These are phyloP conservation scores for Plenodomus biglobosus DNA, from an alignment of 2,329 filamentous ascomycete genomes.

Conservation along the genomic window DNA sequence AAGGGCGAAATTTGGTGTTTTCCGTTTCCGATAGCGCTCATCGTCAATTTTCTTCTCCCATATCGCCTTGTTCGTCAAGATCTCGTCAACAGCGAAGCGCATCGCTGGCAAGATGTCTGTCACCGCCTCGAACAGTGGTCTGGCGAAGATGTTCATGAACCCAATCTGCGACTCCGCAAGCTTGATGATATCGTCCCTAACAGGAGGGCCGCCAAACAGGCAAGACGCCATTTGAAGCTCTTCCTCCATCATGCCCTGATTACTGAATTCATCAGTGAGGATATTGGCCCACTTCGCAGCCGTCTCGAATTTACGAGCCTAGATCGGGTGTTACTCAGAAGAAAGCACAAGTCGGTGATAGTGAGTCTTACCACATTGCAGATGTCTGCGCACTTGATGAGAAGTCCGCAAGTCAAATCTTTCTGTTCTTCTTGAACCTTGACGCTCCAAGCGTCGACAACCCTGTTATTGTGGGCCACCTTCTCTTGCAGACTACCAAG, in stretches of 20 bases:
- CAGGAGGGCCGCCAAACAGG: constrained; percentile 74
- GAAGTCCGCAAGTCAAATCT: constrained; percentile 78
- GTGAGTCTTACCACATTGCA: constrained; percentile 82
- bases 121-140: constrained; percentile 86
- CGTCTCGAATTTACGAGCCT: constrained; percentile 81
- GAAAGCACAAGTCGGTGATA: constrained; percentile 3
- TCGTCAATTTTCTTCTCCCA: constrained; percentile 71
- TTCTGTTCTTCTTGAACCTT: constrained; percentile 75
- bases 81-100: constrained; percentile 79
- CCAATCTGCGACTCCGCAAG: constrained; percentile 85
- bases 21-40: constrained; percentile 58
- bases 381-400: constrained; percentile 98
- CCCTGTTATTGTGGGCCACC: constrained; percentile 64
- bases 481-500: constrained; percentile 79
- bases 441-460: constrained; percentile 72
- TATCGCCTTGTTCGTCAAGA: constrained; percentile 71
- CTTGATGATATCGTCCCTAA: constrained; percentile 79
- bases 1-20: constrained; percentile 27
- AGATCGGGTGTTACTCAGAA: constrained; percentile 11
- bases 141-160: constrained; percentile 95
- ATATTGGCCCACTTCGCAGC: constrained; percentile 90
- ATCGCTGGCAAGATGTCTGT: constrained; percentile 83
- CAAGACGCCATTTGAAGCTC: constrained; percentile 87
- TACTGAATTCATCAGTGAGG: constrained; percentile 91
- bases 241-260: constrained; percentile 88